Evolutionary conservation across 306 rosid species (phyloP).

Genomic region (Rosa chinensis): DNA sequence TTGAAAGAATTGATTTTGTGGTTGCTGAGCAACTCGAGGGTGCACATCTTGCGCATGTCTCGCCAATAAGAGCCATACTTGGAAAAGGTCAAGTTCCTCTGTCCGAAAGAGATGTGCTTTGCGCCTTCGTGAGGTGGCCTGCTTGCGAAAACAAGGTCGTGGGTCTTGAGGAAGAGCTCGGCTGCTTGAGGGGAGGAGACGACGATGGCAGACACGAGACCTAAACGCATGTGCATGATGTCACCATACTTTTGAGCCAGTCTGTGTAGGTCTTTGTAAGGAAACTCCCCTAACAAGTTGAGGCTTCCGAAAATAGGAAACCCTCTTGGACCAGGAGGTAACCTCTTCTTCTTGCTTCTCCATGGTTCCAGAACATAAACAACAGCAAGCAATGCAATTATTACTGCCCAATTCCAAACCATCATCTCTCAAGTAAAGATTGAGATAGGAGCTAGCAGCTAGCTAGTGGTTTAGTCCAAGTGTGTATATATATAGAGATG

Average conservation of each 20-base stretch:
- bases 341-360: no score
- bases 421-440: no score
- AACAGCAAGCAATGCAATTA: no score
- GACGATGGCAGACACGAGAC: neutral
- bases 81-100: neutral
- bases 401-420: no score
- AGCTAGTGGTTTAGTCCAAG: no score
- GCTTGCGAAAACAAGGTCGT: neutral
- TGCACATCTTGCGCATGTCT: neutral
- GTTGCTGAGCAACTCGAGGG: neutral
- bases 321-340: no score
- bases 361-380: no score
- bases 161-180: neutral
- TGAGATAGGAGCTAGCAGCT: no score
- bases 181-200: neutral
- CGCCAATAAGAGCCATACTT: slow-evolving; percentile 1
- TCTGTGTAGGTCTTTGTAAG: neutral
- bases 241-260: neutral
- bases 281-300: no score
- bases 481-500: no score
- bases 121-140: neutral
- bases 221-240: neutral
- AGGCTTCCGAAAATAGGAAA: no score
- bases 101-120: neutral
- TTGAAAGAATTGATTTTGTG: neutral